A percentile compares a stretch with the other conserved stretches of the same genome.
These are phyloP conservation scores for Arabis alpina DNA, from an alignment of 345 rosid genomes.

Conservation along the genomic window DNA sequence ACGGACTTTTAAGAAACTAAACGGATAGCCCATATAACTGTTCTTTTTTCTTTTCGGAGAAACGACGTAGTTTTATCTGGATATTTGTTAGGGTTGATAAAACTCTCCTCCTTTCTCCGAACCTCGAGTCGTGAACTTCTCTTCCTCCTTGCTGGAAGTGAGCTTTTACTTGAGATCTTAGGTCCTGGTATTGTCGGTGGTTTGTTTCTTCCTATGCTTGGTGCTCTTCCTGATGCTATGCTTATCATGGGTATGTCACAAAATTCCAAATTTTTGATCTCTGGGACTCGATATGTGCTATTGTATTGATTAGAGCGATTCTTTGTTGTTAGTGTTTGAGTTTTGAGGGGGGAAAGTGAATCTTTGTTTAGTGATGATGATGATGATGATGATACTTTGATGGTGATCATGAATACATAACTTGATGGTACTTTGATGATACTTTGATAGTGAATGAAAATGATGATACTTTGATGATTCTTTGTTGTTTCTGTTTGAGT, in stretches of 20 bases:
- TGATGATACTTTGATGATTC: no score
- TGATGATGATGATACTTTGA: slow-evolving; percentile 13
- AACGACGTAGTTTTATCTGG: no score
- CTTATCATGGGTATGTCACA: slow-evolving; percentile 74
- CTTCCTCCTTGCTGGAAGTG: slow-evolving; percentile 88
- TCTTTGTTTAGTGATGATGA: slow-evolving; percentile 10
- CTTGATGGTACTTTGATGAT: background rate
- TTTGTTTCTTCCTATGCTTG: slow-evolving; percentile 86
- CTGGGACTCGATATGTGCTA: no score
- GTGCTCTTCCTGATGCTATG: slow-evolving; percentile 99
- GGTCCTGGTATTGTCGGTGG: slow-evolving; percentile 98
- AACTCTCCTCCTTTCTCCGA: no score
- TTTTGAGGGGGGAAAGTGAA: slow-evolving; percentile 10
- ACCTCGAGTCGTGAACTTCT: no score
- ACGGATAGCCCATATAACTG: no score
- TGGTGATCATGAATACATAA: slow-evolving; percentile 2
- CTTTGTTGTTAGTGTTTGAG: background rate
- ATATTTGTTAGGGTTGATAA: no score
- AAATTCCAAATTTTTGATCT: background rate
- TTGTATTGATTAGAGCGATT: no score
- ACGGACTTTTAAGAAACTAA: no score
- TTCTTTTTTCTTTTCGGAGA: no score
- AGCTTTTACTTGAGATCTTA: slow-evolving; percentile 84
- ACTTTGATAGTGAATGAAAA: no score
- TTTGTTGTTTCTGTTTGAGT: no score